Evolutionary conservation across 495 filamentous ascomycete genomes (phyloP), one percentile per base, ranked within the genome.

Genomic region (Podospora pseudocomata): DNA sequence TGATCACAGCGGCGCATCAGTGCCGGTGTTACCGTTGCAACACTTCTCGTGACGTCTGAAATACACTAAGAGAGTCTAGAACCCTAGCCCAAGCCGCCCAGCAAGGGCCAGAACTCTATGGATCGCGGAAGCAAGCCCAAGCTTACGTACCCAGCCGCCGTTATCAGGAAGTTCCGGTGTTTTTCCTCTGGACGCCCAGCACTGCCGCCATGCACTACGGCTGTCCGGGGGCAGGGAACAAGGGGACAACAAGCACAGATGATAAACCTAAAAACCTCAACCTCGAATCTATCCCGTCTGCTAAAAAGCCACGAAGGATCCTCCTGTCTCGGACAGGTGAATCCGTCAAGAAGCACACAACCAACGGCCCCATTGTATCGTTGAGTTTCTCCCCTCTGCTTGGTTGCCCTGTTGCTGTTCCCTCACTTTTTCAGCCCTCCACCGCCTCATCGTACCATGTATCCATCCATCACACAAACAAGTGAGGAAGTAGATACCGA

Each of bases 41-140:
- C 39, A 13, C 39, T 49, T 49, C 39, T 49, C 39, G 39, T 49
- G 39, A 16, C 39, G 39, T 49, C 13, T 2, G 9, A 49, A 49
- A 49, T 49, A 49, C 39, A 49, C 39, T 49, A 49, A 49, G 39
- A 11, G 39, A 49, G 39, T 49, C 39, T 49, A 49, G 39, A 49
- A 58, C n/a, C 4, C 55, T n/a, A 58, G 55, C 55, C 55, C 55
- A 58, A 58, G 55, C 55, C 55, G 55, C 55, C 55, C 55, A 58
- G 55, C 55, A 58, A 58, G 55, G 55, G 55, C n/a, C 23, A 58
- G 55, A 58, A 58, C 55, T 20, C 18, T 4, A 20, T 58, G 5
- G 55, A 58, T 26, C 55, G 55, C 39, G 39, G 39, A 13, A 49
- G 13, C 39, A 49, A 49, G 39, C 55, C 55, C n/a, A 58, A 58